Evolutionary conservation across 106 monocot species (phyloP).

Genomic region (Dioscorea alata): DNA sequence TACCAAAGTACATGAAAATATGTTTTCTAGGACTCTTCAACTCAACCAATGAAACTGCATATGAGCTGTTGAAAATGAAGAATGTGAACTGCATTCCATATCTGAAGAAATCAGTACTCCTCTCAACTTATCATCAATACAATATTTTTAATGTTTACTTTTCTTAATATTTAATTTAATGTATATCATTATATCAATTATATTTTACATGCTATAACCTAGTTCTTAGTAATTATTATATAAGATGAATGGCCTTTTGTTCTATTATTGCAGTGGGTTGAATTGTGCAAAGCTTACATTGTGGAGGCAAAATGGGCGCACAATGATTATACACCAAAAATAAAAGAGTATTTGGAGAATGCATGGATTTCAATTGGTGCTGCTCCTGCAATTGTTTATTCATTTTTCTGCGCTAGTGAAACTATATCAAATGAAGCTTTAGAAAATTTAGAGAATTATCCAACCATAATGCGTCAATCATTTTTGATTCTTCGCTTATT

Average conservation of each 20-base stretch:
- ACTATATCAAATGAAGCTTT: conserved; percentile 3
- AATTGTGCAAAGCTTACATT: conserved; percentile 18
- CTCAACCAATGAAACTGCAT: conserved; percentile 11
- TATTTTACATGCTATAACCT: too few species aligned
- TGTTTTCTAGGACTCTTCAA: conserved; percentile 18
- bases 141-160: background rate
- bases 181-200: too few species aligned
- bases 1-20: conserved; percentile 32
- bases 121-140: background rate
- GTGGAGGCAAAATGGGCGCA: conserved; percentile 28
- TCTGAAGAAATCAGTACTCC: conserved; percentile 9
- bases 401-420: background rate
- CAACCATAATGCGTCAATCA: background rate
- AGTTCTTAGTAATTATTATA: too few species aligned
- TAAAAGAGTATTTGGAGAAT: conserved; percentile 27
- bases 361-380: conserved; percentile 13
- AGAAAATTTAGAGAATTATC: conserved; percentile 2
- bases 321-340: conserved; percentile 6
- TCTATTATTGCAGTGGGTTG: conserved; percentile 15
- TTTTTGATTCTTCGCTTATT: conserved; percentile 8
- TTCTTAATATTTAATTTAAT: background rate
- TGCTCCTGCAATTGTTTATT: background rate
- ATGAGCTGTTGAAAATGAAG: background rate
- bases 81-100: conserved; percentile 1
- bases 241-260: too few species aligned